Base-by-base conservation (phyloP, 768 basidiomycete genomes). In the Boletus speciosus region DNA sequence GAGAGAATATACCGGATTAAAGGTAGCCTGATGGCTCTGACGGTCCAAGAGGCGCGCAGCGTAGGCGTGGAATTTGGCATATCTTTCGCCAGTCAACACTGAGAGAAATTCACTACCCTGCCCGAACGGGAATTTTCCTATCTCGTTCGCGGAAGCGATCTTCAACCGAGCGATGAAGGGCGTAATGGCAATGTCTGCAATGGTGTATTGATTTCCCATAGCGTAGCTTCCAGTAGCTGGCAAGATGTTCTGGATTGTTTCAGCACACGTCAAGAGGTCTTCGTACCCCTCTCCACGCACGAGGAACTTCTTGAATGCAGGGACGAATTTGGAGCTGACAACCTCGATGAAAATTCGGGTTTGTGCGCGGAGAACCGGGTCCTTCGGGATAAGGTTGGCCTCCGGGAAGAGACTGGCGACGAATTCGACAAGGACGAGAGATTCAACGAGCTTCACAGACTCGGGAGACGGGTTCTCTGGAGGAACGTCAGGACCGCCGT, bases 361-460 rank as follows among this genome's bases (percentile, higher is more conserved):
- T 52, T 78, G 73, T 36, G 87, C 85, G 36, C 83, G 80, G 7
- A 63, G 59, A 36, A 86, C 75, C 1, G 81, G 81, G 63, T 83
- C 80, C 9, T 69, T 64, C 4, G 86, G 85, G 9, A 83, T 74
- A 37, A 86, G 71, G 34, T 60, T 49, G 31, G 78, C 73, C 36
- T 73, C 63, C 2, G 79, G 78, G 65, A 73, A 80, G 50, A 85
- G 69, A 64, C 86, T 85, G 10, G 82, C 82, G 52, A 87, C 65
- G 69, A 88, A 82, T 64, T 88, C 84, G 49, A 86, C 71, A 52
- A 87, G 79, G 36, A 86, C 72, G 43, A 81, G 79, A 5, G 84
- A 86, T 62, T 88, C 86, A 8, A 82, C 75, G 60, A 88, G 62
- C 64, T 86, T 87, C 46, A 69, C 60, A 9, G 83, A 83, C 35